A percentile compares a stretch with the other conserved stretches of the same genome.
Conservation (phyloP, 2,329 filamentous ascomycete species). For the Daldinia sp. region DNA sequence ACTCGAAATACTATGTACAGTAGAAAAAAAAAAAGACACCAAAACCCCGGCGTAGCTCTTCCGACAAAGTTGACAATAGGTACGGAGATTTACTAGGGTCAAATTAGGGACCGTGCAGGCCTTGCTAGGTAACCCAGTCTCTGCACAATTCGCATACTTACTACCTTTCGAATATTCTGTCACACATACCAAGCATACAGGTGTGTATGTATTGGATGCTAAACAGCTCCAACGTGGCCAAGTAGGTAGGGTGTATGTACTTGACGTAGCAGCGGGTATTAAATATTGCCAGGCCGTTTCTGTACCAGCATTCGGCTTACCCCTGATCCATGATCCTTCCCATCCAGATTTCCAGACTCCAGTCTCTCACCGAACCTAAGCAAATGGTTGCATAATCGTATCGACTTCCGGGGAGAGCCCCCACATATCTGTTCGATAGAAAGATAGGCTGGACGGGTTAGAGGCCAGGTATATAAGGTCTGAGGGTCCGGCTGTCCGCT, state of each 20-base stretch:
- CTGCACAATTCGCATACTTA: slow-evolving; percentile 32
- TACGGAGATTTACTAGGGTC: slow-evolving; percentile 32
- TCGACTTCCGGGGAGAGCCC: slow-evolving; percentile 22
- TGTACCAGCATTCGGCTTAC: slow-evolving; percentile 19
- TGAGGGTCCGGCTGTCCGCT: not conserved
- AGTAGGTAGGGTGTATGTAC: slow-evolving; percentile 13
- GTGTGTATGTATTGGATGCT: slow-evolving; percentile 16
- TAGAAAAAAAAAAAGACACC: slow-evolving; percentile 17
- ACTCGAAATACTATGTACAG: slow-evolving; percentile 1
- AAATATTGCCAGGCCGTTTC: slow-evolving; percentile 15
- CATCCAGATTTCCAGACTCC: slow-evolving; percentile 26
- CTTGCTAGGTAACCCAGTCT: slow-evolving; percentile 37
- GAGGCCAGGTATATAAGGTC: slow-evolving; percentile 18
- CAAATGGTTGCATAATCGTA: slow-evolving; percentile 33
- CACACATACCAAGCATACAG: slow-evolving; percentile 34
- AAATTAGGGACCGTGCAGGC: slow-evolving; percentile 35
- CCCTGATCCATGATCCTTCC: slow-evolving; percentile 40
- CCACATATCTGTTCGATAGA: slow-evolving; percentile 31
- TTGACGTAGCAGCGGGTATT: slow-evolving; percentile 27
- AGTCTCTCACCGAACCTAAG: slow-evolving; percentile 40
- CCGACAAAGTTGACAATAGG: slow-evolving; percentile 16
- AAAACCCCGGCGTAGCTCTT: slow-evolving; percentile 9
- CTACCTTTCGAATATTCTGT: slow-evolving; percentile 36
- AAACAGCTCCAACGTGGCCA: slow-evolving; percentile 6
- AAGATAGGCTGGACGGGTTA: slow-evolving; percentile 3